Evolutionary conservation across 2,329 filamentous ascomycete genomes (phyloP), one percentile per base, ranked within the genome.

Genomic region (Penicillium paneum): DNA sequence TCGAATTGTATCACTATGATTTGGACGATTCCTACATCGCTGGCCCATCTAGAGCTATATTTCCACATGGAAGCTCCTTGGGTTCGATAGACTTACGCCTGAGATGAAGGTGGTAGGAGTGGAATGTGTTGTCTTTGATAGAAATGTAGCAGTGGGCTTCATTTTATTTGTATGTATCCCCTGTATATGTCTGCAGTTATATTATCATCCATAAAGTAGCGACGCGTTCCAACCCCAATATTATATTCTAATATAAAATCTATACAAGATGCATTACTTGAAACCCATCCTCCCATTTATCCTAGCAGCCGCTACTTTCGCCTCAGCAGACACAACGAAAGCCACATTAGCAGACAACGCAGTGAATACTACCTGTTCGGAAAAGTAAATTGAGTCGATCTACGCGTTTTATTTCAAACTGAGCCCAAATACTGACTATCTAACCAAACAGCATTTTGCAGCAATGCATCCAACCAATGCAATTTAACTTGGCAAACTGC

Each of bases 401-500:
- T 15, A 41, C 15, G 5, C n/a, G n/a, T 24, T 12, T 19, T 2
- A 29, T 3, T 43, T 12, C 26, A 19, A 43, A n/a, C 10, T 12
- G 13, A 40, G 8, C 13, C 21, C 13, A 26, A 19, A 19, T 19
- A 19, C 24, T 42, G 12, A 28, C 5, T 17, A 12, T 19, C 26
- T 5, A 24, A 40, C 21, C 41, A 13, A 32, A 21, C 5, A 34
- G 31, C 8, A n/a, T n/a, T 12, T 5, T 48, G 31, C 32, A 12
- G 15, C 12, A 28, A 40, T 29, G 26, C 11, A 21, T 15, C 28
- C 21, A 31, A 28, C 21, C 49, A n/a, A 45, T 55, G 40, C 49
- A 54, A 13, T 54, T 53, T 39, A 13, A 44, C 24, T 46, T 57
- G 26, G 54, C 52, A 19, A 51, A 42, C 34, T 59, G 54, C 50